Percentiles rank a stretch among this genome's conserved stretches.
phyloP scores from a whole-genome alignment of 139 green algal species.

The Chloropicon primus region DNA sequence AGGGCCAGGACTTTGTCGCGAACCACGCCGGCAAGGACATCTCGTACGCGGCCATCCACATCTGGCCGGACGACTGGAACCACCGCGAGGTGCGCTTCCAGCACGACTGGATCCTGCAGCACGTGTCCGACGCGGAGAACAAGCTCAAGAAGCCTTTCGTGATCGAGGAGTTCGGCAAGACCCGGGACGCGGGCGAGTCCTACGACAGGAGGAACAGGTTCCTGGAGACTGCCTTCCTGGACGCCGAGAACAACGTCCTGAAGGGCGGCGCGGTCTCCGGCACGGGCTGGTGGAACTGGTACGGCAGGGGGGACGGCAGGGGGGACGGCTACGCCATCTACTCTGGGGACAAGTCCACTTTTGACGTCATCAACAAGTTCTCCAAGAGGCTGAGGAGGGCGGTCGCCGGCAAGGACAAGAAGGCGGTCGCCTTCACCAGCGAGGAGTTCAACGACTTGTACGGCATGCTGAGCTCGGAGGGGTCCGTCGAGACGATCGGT shows the following conservation, averaged over 20 bases:
- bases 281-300: background rate
- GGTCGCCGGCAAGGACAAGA: background rate
- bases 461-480: background rate
- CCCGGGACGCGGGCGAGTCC: background rate
- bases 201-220: background rate
- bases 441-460: background rate
- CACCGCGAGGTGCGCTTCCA: slow-evolving; percentile 24
- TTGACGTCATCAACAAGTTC: background rate
- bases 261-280: background rate
- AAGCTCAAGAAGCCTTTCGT: slow-evolving; percentile 50
- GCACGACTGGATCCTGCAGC: slow-evolving; percentile 31
- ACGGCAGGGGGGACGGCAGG: background rate
- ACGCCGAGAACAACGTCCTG: background rate
- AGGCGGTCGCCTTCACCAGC: background rate
- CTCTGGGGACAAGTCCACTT: background rate
- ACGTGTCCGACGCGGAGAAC: slow-evolving; percentile 24
- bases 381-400: background rate
- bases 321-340: background rate
- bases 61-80: slow-evolving; percentile 56
- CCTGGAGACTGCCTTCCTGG: background rate
- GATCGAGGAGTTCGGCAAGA: slow-evolving; percentile 65
- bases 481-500: background rate
- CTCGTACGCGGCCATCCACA: slow-evolving; percentile 54
- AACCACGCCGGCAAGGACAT: slow-evolving; percentile 40
- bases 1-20: slow-evolving; percentile 58